Evolutionary conservation across 768 basidiomycete species (phyloP).

Genomic region (Gautieria morchelliformis): DNA sequence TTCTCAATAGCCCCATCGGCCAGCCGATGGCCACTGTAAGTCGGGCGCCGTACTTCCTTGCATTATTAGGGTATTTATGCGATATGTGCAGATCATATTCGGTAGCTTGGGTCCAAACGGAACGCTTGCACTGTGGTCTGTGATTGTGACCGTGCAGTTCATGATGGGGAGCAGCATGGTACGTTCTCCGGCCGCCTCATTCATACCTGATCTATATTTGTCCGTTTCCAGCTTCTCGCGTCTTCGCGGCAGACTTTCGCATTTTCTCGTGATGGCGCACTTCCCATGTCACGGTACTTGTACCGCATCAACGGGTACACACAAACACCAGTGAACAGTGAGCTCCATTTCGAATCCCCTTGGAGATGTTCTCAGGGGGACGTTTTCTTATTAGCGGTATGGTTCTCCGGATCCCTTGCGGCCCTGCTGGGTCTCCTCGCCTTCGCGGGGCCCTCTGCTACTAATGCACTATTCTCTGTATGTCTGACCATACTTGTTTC

Average conservation of each 20-base stretch:
- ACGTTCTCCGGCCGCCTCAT: background rate
- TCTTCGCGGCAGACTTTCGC: conserved; percentile 49
- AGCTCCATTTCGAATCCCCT: conserved; percentile 1
- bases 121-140: conserved; percentile 44
- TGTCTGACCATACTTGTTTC: conserved; percentile 38
- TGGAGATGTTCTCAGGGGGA: background rate
- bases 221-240: conserved; percentile 31
- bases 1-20: conserved; percentile 30
- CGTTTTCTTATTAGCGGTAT: conserved; percentile 29
- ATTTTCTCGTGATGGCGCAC: conserved; percentile 50
- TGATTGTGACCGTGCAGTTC: conserved; percentile 42
- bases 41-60: conserved; percentile 7
- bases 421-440: conserved; percentile 41
- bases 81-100: conserved; percentile 26
- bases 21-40: conserved; percentile 34
- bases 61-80: background rate
- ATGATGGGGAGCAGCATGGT: conserved; percentile 45
- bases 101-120: conserved; percentile 38
- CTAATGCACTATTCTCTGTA: conserved; percentile 49
- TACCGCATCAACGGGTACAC: conserved; percentile 46
- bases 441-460: conserved; percentile 47
- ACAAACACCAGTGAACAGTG: conserved; percentile 42
- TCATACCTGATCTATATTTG: background rate
- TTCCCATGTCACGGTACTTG: conserved; percentile 46
- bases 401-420: conserved; percentile 33